phyloP scores from a whole-genome alignment of 2,329 filamentous ascomycete genomes.

The Teratosphaeria gauchensis region DNA sequence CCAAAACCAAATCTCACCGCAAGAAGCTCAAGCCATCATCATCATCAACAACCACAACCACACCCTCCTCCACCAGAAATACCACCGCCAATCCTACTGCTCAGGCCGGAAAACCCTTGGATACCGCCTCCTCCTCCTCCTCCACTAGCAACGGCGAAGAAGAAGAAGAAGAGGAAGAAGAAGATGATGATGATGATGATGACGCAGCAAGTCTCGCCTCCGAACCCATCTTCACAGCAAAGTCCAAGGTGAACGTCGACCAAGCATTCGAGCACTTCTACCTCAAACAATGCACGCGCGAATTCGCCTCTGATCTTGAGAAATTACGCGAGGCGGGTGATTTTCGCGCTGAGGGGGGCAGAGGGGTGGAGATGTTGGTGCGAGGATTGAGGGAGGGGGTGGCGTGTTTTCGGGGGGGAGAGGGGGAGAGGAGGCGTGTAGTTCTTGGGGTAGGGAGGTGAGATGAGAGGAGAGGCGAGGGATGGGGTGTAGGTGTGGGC shows the following conservation, averaged over 20 bases:
- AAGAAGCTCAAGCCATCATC: too few species aligned
- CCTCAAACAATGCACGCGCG: constrained; percentile 57
- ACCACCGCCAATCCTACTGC: too few species aligned
- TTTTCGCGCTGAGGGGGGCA: constrained; percentile 51
- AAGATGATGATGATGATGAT: too few species aligned
- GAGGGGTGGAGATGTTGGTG: constrained; percentile 53
- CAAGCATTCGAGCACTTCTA: constrained; percentile 55
- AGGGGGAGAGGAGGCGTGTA: constrained; percentile 32
- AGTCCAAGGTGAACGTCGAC: constrained; percentile 10
- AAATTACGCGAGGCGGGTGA: constrained; percentile 59
- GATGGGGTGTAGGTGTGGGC: too few species aligned
- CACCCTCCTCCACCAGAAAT: neutral
- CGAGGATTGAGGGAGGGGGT: constrained; percentile 60
- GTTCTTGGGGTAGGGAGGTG: neutral
- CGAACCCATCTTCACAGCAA: neutral
- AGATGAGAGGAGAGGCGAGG: neutral
- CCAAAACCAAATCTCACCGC: too few species aligned
- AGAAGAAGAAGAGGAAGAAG: too few species aligned
- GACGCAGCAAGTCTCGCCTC: too few species aligned
- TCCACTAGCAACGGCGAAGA: too few species aligned
- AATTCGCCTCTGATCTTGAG: constrained; percentile 66
- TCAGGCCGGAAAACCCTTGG: too few species aligned
- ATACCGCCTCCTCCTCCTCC: too few species aligned
- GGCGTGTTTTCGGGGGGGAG: constrained; percentile 48
- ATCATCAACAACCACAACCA: too few species aligned